Evolutionary conservation across 495 filamentous ascomycete genomes (phyloP), one percentile per base, ranked within the genome.

Genomic region (Choiromyces venosus): DNA sequence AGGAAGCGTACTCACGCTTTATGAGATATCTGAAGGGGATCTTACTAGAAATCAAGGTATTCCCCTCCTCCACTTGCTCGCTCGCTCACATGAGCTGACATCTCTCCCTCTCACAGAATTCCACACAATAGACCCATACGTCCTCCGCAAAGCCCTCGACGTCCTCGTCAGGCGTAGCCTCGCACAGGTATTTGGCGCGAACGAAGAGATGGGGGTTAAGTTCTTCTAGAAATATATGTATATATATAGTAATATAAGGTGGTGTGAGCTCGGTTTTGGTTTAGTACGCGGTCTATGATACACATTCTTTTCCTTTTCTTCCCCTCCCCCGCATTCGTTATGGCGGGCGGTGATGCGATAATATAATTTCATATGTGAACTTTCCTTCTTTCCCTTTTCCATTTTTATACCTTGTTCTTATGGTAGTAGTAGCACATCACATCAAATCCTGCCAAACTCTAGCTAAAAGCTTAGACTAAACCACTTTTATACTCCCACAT

Each of bases 151-250:
- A 81, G 87, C 91, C n/a, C 83, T 99, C 25, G 85, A 86, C 72
- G 85, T 92, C 69, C 84, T 97, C 36, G 93, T 96, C 36, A 97
- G 94, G 85, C 85, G 90, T 44, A 93, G 93, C 74, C 96, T 91
- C 83, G 94, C 95, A 35, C 93, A 97, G 83, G 88, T 98, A 18
- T 97, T 99, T 85, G 94, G 94, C 29, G 83, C 86, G 65, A 83
- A 77, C 46, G 95, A 94, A 76, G 88, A 91, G 72, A 88, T 89
- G 80, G 95, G 95, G 69, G 92, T 97, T 73, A 99, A 99, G 84
- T 98, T 99, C 85, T 97, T 97, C 81, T 98, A 85, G 85, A 73
- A 56, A 64, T 67, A 9, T 29, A 56, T 4, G 21, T 74, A 33
- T 52, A 39, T 52, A 25, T 66, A 10, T 73, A 61, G 25, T 52